Evolutionary conservation across 768 basidiomycete species (phyloP).

Genomic region (Mycena amicta): DNA sequence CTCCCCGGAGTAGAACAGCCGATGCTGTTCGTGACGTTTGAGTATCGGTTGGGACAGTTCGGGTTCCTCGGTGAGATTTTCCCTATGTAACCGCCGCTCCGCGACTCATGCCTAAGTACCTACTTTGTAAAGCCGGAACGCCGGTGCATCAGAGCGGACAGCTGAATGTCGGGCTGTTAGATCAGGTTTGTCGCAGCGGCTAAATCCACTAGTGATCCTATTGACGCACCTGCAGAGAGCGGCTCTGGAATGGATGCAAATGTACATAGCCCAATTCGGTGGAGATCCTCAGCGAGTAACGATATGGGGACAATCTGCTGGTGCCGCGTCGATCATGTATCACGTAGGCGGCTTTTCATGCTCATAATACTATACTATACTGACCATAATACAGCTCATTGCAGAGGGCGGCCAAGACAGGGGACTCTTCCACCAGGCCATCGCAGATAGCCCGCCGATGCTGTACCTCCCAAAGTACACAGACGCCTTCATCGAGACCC

Average conservation of each 20-base stretch:
- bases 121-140: constrained; percentile 32
- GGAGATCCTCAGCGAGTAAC: constrained; percentile 4
- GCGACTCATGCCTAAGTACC: neutral
- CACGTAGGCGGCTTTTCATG: neutral
- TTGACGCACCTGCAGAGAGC: neutral
- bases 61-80: constrained; percentile 43
- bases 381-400: neutral
- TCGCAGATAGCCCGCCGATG: neutral
- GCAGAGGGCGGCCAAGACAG: neutral
- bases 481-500: neutral
- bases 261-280: constrained; percentile 6
- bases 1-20: constrained; percentile 33
- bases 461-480: neutral
- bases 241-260: neutral
- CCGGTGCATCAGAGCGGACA: constrained; percentile 34
- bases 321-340: constrained; percentile 8
- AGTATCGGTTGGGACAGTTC: constrained; percentile 45
- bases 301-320: constrained; percentile 19
- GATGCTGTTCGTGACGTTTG: constrained; percentile 44
- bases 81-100: neutral
- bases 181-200: constrained; percentile 33
- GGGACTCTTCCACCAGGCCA: neutral
- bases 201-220: too few species aligned
- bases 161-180: constrained; percentile 42
- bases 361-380: neutral